Evolutionary conservation across 169 alveolate genomes (phyloP).

Genomic region (Perkinsus marinus): DNA sequence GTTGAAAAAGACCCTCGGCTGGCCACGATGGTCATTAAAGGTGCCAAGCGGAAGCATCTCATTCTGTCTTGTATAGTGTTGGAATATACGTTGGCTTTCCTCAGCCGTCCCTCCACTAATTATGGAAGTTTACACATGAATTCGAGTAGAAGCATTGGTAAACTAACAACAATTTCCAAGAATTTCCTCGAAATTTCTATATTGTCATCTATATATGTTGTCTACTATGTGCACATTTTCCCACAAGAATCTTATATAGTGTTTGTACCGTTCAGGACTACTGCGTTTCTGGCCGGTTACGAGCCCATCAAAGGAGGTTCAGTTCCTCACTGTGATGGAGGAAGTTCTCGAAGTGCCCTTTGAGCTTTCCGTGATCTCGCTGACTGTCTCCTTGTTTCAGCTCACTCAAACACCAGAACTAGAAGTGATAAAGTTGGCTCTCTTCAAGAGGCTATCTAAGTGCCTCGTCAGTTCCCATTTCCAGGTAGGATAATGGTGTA

Average conservation of each 20-base stretch:
- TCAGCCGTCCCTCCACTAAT: too few species aligned
- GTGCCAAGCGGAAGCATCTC: neutral
- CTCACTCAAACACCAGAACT: constrained; percentile 64
- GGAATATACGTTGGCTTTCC: too few species aligned
- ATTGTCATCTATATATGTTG: too few species aligned
- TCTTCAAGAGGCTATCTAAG: constrained; percentile 46
- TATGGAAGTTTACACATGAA: too few species aligned
- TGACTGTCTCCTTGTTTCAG: neutral
- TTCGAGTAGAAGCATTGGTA: too few species aligned
- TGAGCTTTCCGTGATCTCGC: too few species aligned
- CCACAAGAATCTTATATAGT: too few species aligned
- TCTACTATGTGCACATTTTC: too few species aligned
- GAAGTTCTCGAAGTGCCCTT: constrained; percentile 44
- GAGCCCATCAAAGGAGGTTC: constrained; percentile 80
- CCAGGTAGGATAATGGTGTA: too few species aligned
- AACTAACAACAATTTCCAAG: too few species aligned
- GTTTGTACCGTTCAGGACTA: constrained; percentile 27
- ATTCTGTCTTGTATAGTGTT: too few species aligned
- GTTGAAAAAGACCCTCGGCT: constrained; percentile 86
- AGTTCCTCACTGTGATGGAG: constrained; percentile 83
- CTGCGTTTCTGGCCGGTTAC: constrained; percentile 95
- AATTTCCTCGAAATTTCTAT: too few species aligned
- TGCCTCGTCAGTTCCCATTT: constrained; percentile 25
- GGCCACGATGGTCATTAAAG: constrained; percentile 75
- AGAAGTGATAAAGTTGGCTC: constrained; percentile 45